phyloP scores from a whole-genome alignment of 2,329 filamentous ascomycete species.

The Spiromastix sp. region DNA sequence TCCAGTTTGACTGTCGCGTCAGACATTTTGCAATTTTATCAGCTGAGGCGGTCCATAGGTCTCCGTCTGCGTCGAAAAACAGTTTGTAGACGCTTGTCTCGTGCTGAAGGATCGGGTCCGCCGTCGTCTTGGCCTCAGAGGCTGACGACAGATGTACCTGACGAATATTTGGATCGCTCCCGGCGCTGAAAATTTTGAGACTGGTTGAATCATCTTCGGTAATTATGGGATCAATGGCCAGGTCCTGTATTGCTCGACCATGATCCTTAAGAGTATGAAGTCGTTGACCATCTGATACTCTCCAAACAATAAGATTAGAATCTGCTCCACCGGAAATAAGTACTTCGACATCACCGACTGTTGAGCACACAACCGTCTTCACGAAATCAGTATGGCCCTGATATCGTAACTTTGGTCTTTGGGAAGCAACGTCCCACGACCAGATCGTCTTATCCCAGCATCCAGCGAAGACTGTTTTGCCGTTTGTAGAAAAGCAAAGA shows the following conservation, averaged over 20 bases:
- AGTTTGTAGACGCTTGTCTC: conserved; percentile 85
- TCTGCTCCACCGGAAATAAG: conserved; percentile 70
- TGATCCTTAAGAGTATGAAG: conserved; percentile 72
- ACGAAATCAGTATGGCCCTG: conserved; percentile 84
- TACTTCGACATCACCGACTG: conserved; percentile 48
- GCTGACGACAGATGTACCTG: conserved; percentile 40
- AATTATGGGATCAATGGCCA: conserved; percentile 61
- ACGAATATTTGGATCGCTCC: conserved; percentile 69
- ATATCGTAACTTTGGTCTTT: conserved; percentile 47
- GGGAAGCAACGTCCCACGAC: conserved; percentile 62
- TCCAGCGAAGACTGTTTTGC: conserved; percentile 63
- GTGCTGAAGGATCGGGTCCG: conserved; percentile 60
- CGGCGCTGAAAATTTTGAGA: conserved; percentile 63
- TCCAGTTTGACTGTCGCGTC: conserved; percentile 57
- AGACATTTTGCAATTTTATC: conserved; percentile 83
- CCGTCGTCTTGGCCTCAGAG: conserved; percentile 42
- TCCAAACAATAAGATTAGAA: conserved; percentile 76
- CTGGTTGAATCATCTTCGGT: conserved; percentile 30
- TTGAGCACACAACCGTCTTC: conserved; percentile 61
- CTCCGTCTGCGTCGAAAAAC: conserved; percentile 59
- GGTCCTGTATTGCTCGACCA: conserved; percentile 65
- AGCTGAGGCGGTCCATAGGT: conserved; percentile 87
- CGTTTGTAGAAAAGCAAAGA: conserved; percentile 52
- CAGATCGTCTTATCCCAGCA: conserved; percentile 93
- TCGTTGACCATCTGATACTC: conserved; percentile 54